Evolutionary conservation across 2,329 filamentous ascomycete genomes (phyloP).

Genomic region (Aspergillus transmontanensis): DNA sequence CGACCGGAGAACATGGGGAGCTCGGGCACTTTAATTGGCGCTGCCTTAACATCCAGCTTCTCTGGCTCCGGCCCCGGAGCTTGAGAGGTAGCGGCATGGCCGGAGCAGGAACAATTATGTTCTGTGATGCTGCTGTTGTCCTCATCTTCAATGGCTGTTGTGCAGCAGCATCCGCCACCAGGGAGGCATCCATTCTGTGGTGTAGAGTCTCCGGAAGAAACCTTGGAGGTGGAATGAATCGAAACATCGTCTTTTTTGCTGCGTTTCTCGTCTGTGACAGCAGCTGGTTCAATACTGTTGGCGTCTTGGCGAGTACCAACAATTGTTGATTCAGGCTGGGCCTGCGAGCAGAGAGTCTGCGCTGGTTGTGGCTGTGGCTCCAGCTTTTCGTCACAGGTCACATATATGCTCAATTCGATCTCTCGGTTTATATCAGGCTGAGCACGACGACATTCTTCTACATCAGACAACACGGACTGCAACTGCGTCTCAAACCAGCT

Average conservation of each 20-base stretch:
- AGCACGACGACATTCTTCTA: slow-evolving; percentile 37
- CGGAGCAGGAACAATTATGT: slow-evolving; percentile 41
- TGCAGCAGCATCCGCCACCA: slow-evolving; percentile 51
- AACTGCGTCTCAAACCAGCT: slow-evolving; percentile 58
- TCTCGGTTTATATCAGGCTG: slow-evolving; percentile 41
- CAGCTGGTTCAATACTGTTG: background rate
- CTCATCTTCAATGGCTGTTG: slow-evolving; percentile 49
- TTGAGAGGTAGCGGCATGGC: slow-evolving; percentile 20
- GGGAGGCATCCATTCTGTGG: slow-evolving; percentile 24
- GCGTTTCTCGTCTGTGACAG: slow-evolving; percentile 14
- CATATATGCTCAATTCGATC: slow-evolving; percentile 56
- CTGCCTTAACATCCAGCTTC: slow-evolving; percentile 2
- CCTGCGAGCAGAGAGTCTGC: slow-evolving; percentile 29
- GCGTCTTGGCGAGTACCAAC: background rate
- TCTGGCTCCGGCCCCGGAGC: slow-evolving; percentile 2
- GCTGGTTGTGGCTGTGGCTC: slow-evolving; percentile 24
- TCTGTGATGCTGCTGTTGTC: slow-evolving; percentile 39
- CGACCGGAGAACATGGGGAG: slow-evolving; percentile 51
- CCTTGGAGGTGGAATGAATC: slow-evolving; percentile 16
- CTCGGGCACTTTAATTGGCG: slow-evolving; percentile 7
- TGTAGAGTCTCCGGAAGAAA: slow-evolving; percentile 13
- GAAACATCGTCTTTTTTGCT: slow-evolving; percentile 29
- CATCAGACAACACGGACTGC: slow-evolving; percentile 46
- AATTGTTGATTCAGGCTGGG: slow-evolving; percentile 1
- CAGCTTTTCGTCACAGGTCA: slow-evolving; percentile 56